Base-by-base conservation (phyloP, 139 green algal species). In the Edaphochlamys debaryana region DNA sequence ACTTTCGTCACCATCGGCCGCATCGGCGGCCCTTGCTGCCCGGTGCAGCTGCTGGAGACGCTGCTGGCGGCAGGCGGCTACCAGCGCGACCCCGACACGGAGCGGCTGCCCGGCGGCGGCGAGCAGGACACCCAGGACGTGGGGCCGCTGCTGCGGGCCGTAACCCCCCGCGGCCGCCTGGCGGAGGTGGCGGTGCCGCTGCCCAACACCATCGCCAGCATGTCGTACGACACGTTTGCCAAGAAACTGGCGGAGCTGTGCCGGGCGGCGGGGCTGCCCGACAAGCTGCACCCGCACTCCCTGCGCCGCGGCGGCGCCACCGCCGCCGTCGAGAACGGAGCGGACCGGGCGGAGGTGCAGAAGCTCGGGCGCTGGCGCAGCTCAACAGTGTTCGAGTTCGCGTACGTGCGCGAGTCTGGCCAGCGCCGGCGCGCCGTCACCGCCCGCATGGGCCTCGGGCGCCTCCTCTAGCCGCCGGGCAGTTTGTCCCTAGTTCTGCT, bases 21-120 rank as follows among this genome's bases (percentile, higher is more conserved):
- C 30, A 40, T 67, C 30, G 11, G 60, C 60, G 60, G 60, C 60
- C 60, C 60, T 17, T 76, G 22, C 69, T 76, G 69, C 69, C 69
- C 69, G 7, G 69, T 76, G 4, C 27, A 11, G 11, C 69, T 60
- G 29, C 42, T 76, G 42, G 69, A 76, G 42, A 3, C 60, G 69
- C 41, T 76, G 29, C 69, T 76, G 42, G 5, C 4, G 0, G 40
- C 27, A 0, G 67, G 67, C 13, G 3, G 23, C 7, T 74, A 74
- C 67, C 38, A 56, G 38, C 41, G 20, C 40, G 7, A 29, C 20
- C 38, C 67, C 23, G 6, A 11, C 66, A 71, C 37, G 19, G 19
- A 27, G 8, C 23, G 2, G 36, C 19, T 15, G 37, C 17, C 1
- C 34, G 36, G 19, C 15, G 2, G 1, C 17, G 7, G 34, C 66